Evolutionary conservation across 768 basidiomycete species (phyloP).

Genomic region (Rhodotorula paludigena): DNA sequence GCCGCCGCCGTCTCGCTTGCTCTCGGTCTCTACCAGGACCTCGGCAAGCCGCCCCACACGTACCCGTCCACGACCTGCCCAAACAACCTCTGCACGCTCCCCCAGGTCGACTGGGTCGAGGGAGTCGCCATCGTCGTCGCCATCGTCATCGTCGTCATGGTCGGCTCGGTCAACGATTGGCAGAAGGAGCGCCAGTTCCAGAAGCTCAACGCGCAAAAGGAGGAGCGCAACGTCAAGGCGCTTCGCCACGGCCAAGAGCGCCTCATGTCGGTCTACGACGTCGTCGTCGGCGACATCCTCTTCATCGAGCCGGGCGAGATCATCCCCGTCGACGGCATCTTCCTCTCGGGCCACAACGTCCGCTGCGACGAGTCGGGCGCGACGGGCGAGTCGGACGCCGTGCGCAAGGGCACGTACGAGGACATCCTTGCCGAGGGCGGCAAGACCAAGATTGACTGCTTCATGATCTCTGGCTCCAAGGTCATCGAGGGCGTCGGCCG

Average conservation of each 20-base stretch:
- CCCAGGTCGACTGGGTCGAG: slow-evolving; percentile 95
- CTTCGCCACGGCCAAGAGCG: slow-evolving; percentile 67
- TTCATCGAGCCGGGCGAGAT: slow-evolving; percentile 92
- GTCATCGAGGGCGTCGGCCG: slow-evolving; percentile 89
- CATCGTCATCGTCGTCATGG: slow-evolving; percentile 58
- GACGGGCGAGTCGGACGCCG: slow-evolving; percentile 93
- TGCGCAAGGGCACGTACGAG: slow-evolving; percentile 75
- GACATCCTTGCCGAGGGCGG: slow-evolving; percentile 51
- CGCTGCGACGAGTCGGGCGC: slow-evolving; percentile 94
- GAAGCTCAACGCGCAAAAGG: slow-evolving; percentile 62
- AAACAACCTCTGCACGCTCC: slow-evolving; percentile 50
- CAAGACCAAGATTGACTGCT: slow-evolving; percentile 71
- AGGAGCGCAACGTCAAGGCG: slow-evolving; percentile 61
- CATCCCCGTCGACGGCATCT: slow-evolving; percentile 91
- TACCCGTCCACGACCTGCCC: slow-evolving; percentile 41
- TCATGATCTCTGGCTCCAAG: slow-evolving; percentile 83
- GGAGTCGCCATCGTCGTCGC: slow-evolving; percentile 57
- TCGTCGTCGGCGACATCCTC: slow-evolving; percentile 90
- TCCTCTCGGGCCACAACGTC: slow-evolving; percentile 85
- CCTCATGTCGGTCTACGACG: slow-evolving; percentile 75
- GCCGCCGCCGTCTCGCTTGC: slow-evolving; percentile 90
- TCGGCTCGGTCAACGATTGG: slow-evolving; percentile 95
- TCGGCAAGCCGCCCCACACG: slow-evolving; percentile 62
- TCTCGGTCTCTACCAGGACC: slow-evolving; percentile 88
- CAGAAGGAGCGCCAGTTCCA: slow-evolving; percentile 97